Evolutionary conservation across 192 early-diverging fungal genomes (phyloP).

Genomic region (Coemansia sp.): DNA sequence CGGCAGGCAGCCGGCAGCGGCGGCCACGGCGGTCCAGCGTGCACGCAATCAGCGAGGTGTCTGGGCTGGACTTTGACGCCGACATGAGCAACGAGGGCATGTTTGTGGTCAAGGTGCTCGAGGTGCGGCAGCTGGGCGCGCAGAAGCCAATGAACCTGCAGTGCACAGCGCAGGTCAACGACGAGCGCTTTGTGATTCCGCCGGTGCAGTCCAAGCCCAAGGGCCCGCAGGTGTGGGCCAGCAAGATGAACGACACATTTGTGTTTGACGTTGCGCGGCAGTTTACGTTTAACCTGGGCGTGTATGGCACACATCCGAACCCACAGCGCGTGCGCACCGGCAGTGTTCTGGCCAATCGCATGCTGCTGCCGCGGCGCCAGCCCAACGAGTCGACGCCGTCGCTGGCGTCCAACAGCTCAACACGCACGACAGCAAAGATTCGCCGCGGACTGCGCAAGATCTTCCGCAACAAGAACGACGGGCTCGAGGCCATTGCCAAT

Average conservation of each 20-base stretch:
- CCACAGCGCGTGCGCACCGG: slow-evolving; percentile 10
- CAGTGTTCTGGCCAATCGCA: slow-evolving; percentile 18
- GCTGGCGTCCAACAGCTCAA: slow-evolving; percentile 28
- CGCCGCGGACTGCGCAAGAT: slow-evolving; percentile 43
- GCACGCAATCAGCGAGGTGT: slow-evolving; percentile 24
- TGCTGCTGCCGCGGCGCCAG: slow-evolving; percentile 28
- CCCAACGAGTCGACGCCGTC: slow-evolving; percentile 37
- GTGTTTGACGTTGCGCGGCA: slow-evolving; percentile 51
- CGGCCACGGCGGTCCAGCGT: slow-evolving; percentile 39
- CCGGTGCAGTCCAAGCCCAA: slow-evolving; percentile 37
- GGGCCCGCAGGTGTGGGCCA: slow-evolving; percentile 41
- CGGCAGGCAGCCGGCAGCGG: slow-evolving; percentile 39
- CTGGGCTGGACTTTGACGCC: slow-evolving; percentile 8
- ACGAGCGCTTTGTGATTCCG: slow-evolving; percentile 50
- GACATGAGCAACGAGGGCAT: slow-evolving; percentile 37
- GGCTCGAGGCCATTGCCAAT: slow-evolving; percentile 15
- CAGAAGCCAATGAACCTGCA: slow-evolving; percentile 48
- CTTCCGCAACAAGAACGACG: slow-evolving; percentile 44
- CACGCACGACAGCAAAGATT: slow-evolving; percentile 39
- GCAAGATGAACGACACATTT: slow-evolving; percentile 53
- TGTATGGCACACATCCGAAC: slow-evolving; percentile 37
- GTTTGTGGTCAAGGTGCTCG: slow-evolving; percentile 50
- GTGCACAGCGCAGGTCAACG: slow-evolving; percentile 48
- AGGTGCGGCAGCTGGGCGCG: slow-evolving; percentile 43
- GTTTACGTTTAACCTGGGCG: slow-evolving; percentile 50